Conservation (phyloP, 345 rosid genomes). For the Erucastrum elatum region DNA sequence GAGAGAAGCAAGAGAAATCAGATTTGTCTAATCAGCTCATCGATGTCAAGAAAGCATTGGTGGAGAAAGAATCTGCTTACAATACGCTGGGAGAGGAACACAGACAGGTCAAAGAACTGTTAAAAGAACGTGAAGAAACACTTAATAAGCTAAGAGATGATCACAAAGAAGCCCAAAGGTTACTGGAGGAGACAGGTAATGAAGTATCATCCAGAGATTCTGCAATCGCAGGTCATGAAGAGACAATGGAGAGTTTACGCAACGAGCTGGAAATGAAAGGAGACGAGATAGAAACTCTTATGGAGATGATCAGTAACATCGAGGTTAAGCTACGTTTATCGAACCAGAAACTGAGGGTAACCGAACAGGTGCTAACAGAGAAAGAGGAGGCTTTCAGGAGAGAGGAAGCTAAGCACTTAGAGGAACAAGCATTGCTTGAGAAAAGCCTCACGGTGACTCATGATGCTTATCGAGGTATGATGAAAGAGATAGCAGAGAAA, state of each 20-base stretch:
- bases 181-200: conserved; percentile 44
- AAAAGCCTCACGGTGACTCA: conserved; percentile 50
- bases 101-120: conserved; percentile 40
- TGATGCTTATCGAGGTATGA: conserved; percentile 51
- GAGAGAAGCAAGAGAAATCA: conserved; percentile 54
- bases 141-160: conserved; percentile 39
- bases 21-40: conserved; percentile 44
- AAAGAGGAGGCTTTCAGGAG: conserved; percentile 69
- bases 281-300: conserved; percentile 60
- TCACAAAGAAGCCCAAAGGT: conserved; percentile 47
- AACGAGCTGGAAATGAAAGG: conserved; percentile 74
- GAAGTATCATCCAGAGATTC: conserved; percentile 48
- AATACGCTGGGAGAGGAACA: conserved; percentile 49
- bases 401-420: conserved; percentile 60
- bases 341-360: conserved; percentile 92
- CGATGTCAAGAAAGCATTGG: conserved; percentile 41
- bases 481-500: conserved; percentile 48
- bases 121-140: conserved; percentile 42
- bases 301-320: conserved; percentile 57
- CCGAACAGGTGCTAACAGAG: conserved; percentile 81
- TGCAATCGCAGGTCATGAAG: conserved; percentile 53
- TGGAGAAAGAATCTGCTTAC: conserved; percentile 42
- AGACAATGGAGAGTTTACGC: conserved; percentile 65
- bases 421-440: conserved; percentile 66
- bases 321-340: conserved; percentile 90